These are phyloP conservation scores for Talaromyces verruculosus DNA, from an alignment of 2,329 filamentous ascomycete genomes.

Conservation along the genomic window DNA sequence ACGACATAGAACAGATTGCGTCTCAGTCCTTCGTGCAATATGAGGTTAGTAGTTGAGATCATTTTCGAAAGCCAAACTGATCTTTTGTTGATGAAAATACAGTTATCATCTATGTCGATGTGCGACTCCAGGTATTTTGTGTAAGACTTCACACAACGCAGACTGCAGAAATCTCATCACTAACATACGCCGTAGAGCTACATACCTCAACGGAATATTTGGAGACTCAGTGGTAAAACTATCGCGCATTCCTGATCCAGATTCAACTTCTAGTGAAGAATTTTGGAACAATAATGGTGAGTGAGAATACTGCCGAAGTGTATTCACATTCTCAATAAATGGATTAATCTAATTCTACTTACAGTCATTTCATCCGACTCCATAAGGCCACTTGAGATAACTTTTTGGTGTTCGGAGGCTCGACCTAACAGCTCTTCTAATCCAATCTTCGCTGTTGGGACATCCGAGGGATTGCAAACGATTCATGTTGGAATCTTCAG, in stretches of 20 bases:
- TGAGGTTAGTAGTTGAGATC: background rate
- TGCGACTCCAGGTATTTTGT: slow-evolving; percentile 38
- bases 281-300: background rate
- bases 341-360: background rate
- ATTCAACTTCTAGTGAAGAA: background rate
- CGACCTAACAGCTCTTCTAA: slow-evolving; percentile 31
- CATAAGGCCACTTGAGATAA: slow-evolving; percentile 21
- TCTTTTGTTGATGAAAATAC: background rate
- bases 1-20: background rate
- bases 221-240: background rate
- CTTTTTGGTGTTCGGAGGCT: slow-evolving; percentile 40
- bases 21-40: background rate
- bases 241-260: background rate
- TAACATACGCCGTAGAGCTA: background rate
- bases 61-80: background rate
- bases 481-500: slow-evolving; percentile 26
- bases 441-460: slow-evolving; percentile 40
- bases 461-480: slow-evolving; percentile 38
- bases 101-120: slow-evolving; percentile 34
- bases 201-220: background rate
- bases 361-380: background rate
- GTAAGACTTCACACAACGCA: slow-evolving; percentile 25
- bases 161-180: background rate
- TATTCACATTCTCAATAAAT: background rate
- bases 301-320: background rate